Base-by-base conservation (phyloP, 345 rosid genomes). In the Populus nigra region DNA sequence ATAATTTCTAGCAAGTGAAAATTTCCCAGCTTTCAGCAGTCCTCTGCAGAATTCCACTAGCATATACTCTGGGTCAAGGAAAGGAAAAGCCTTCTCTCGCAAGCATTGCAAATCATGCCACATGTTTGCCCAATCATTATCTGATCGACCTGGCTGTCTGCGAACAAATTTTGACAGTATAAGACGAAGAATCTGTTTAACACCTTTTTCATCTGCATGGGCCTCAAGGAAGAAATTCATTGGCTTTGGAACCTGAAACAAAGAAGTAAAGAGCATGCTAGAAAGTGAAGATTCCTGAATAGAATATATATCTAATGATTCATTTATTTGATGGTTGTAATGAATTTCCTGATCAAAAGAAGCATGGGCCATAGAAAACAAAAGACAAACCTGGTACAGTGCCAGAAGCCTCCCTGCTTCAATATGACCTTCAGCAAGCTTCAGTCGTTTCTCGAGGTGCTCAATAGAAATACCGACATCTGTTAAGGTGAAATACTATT, bases 121-220 rank as follows among this genome's bases (percentile, higher is more conserved):
- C 98, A 96, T 88, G 88, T 84, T 92, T 71, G 99, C 90, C 99
- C 99, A 96, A 76, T 94, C 99, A 86, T 89, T 92, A 90, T 96
- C 99, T 76, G 97, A 88, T 65, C 89, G 89, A 25, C 89, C 86
- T 66, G 92, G 95, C 76, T 92, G 98, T 77, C 94, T 86, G 25
- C 97, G 93, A 65, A 88, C 89, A 85, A 91, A 96, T 86, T 93
- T 96, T 59, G 99, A 96, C 76, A 96, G 95, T 80, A 96, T 86
- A 66, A 92, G 98, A 67, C 97, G 97, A 76, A 96, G 84, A 83
- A 91, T 94, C 88, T 96, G 98, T 70, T 94, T 94, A 47, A 88
- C 93, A 71, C 90, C 90, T 84, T 94, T 96, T 77, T 89, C 98
- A 87, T 96, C 99, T 18, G 77, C 78, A 87, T 85, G 88, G 76